phyloP scores from a whole-genome alignment of 176 grass and related monocot species.

The Microstegium vimineum region DNA sequence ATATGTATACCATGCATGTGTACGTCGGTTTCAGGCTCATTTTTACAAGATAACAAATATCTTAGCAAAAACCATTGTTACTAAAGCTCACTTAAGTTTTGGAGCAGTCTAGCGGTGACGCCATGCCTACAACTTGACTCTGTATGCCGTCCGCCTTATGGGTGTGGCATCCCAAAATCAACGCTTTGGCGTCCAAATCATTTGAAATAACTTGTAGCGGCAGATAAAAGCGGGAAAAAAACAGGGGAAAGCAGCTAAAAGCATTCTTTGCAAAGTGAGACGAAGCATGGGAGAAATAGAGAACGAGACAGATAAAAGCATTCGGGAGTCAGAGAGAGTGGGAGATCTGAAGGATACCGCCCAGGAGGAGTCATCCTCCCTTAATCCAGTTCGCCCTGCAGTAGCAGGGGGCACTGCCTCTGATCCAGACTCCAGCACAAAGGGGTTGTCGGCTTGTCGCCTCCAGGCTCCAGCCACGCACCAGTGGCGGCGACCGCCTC shows the following conservation, averaged over 20 bases:
- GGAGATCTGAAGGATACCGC: not conserved
- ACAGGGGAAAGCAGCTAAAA: not conserved
- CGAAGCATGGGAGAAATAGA: not conserved
- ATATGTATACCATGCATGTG: not conserved
- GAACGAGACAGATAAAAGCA: not conserved
- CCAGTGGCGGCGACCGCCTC: not conserved
- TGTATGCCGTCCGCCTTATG: not conserved
- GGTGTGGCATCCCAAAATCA: not conserved
- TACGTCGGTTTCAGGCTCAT: not conserved
- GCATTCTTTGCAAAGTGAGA: too few species aligned
- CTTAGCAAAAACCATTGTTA: not conserved
- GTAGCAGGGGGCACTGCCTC: not conserved
- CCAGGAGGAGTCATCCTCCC: not conserved
- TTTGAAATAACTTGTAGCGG: not conserved
- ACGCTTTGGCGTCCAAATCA: not conserved
- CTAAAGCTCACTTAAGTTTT: not conserved
- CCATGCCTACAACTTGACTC: not conserved
- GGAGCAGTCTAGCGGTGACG: not conserved
- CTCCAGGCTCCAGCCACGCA: not conserved
- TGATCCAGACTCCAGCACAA: not conserved
- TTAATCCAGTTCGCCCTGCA: too few species aligned
- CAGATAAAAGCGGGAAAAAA: not conserved
- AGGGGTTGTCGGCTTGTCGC: not conserved
- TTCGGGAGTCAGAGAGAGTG: not conserved
- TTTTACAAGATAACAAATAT: not conserved